Percentiles rank a stretch among this genome's conserved stretches.
phyloP scores from a whole-genome alignment of 805 yeast genomes.

The Scheffersomyces lignosus region DNA sequence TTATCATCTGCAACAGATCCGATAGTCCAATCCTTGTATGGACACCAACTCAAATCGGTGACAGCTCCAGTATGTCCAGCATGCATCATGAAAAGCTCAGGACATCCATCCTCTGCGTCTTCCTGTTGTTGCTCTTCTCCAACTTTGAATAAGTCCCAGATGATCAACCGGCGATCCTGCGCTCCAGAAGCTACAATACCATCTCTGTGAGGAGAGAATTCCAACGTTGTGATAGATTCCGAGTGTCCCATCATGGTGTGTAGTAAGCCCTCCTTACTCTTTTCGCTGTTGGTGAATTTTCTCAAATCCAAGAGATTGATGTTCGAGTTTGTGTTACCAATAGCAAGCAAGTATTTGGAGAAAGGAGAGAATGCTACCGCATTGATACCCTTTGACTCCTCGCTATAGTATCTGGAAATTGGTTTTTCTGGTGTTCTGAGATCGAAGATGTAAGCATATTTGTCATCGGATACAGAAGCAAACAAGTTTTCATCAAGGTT shows the following conservation, averaged over 20 bases:
- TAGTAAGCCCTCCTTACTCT: slow-evolving; percentile 33
- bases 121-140: slow-evolving; percentile 86
- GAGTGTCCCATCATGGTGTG: slow-evolving; percentile 84
- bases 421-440: slow-evolving; percentile 37
- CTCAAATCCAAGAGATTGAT: slow-evolving; percentile 67
- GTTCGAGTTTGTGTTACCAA: slow-evolving; percentile 69
- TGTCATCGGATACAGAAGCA: slow-evolving; percentile 78
- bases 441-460: slow-evolving; percentile 55
- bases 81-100: slow-evolving; percentile 87
- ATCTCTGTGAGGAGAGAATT: slow-evolving; percentile 76
- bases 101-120: slow-evolving; percentile 88
- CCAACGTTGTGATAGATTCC: slow-evolving; percentile 66
- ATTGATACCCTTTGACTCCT: slow-evolving; percentile 49
- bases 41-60: slow-evolving; percentile 71
- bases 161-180: slow-evolving; percentile 70
- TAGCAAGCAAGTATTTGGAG: slow-evolving; percentile 59
- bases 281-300: slow-evolving; percentile 23
- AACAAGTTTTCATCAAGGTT: slow-evolving; percentile 48
- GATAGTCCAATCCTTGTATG: slow-evolving; percentile 72
- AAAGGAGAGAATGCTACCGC: slow-evolving; percentile 65
- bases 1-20: slow-evolving; percentile 66
- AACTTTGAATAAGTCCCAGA: slow-evolving; percentile 78
- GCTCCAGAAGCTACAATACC: slow-evolving; percentile 78
- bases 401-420: slow-evolving; percentile 22
- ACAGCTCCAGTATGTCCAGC: slow-evolving; percentile 86